Evolutionary conservation across 257 asterid species (phyloP).

Genomic region (Solanum acaule): DNA sequence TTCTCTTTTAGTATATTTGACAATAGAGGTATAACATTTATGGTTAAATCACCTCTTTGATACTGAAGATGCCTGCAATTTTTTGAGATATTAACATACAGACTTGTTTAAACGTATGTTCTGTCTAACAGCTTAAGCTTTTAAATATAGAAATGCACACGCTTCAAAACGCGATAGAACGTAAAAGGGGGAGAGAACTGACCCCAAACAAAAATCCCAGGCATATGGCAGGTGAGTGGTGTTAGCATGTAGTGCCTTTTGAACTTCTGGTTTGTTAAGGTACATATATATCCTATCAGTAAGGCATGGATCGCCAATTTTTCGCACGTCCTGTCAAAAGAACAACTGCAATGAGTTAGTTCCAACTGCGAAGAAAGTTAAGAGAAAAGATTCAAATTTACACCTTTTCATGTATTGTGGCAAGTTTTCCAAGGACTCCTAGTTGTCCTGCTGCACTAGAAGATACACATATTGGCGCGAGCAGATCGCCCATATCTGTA

Average conservation of each 20-base stretch:
- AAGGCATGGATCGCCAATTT: conserved; percentile 10
- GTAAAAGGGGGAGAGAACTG: neutral
- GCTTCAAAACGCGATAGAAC: neutral
- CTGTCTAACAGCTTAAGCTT: neutral
- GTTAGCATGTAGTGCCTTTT: conserved; percentile 16
- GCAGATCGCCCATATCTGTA: neutral
- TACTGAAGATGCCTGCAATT: conserved; percentile 4
- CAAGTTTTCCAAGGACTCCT: neutral
- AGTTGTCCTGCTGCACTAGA: neutral
- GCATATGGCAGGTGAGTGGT: neutral
- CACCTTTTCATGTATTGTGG: neutral
- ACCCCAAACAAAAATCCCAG: conserved; percentile 15
- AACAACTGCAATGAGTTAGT: neutral
- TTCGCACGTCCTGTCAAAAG: neutral
- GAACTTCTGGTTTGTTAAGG: conserved; percentile 11
- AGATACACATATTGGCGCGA: conserved; percentile 1
- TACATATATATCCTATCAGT: neutral
- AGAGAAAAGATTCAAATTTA: neutral
- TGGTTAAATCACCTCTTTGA: neutral
- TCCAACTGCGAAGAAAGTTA: neutral
- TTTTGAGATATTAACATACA: neutral
- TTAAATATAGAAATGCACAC: neutral
- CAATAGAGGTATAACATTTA: conserved; percentile 6
- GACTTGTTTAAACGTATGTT: neutral
- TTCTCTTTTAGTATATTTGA: conserved; percentile 6